Percentiles rank a stretch among this genome's conserved stretches.
These are phyloP conservation scores for Sporothrix pseudoabietina DNA, from an alignment of 2,329 filamentous ascomycete species.

Conservation along the genomic window DNA sequence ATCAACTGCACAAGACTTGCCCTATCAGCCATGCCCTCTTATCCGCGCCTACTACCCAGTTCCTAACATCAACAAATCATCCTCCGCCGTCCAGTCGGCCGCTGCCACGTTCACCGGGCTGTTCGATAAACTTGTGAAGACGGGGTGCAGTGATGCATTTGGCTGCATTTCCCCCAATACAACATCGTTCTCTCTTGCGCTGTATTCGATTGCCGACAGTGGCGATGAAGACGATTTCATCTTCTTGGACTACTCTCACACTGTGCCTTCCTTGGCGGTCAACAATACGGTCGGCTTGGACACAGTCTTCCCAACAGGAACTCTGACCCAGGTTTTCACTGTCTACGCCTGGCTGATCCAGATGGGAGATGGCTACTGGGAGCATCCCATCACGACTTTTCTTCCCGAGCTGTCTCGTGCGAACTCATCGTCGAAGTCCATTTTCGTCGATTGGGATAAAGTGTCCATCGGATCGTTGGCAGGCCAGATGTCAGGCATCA, in stretches of 20 bases:
- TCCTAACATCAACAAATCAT: slow-evolving; percentile 1
- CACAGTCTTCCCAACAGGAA: background rate
- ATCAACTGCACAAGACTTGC: background rate
- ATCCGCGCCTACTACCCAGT: background rate
- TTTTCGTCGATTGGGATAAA: background rate
- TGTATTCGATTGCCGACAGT: background rate
- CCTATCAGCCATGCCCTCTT: slow-evolving; percentile 5
- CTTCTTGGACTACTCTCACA: slow-evolving; percentile 5
- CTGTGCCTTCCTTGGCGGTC: background rate
- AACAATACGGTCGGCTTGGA: background rate
- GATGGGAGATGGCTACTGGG: background rate
- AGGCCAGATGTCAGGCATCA: background rate
- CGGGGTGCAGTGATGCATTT: background rate
- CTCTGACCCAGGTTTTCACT: background rate
- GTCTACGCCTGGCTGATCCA: slow-evolving; percentile 11
- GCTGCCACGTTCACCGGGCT: background rate
- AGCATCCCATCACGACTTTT: background rate
- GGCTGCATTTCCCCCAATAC: slow-evolving; percentile 3
- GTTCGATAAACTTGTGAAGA: background rate
- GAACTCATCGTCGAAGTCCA: background rate
- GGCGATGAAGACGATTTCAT: slow-evolving; percentile 7
- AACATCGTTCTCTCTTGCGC: background rate
- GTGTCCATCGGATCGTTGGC: background rate
- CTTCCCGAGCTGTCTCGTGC: background rate
- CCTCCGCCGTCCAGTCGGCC: background rate